Conservation (phyloP, 2,329 filamentous ascomycete genomes). For the Mollisia scopiformis region DNA sequence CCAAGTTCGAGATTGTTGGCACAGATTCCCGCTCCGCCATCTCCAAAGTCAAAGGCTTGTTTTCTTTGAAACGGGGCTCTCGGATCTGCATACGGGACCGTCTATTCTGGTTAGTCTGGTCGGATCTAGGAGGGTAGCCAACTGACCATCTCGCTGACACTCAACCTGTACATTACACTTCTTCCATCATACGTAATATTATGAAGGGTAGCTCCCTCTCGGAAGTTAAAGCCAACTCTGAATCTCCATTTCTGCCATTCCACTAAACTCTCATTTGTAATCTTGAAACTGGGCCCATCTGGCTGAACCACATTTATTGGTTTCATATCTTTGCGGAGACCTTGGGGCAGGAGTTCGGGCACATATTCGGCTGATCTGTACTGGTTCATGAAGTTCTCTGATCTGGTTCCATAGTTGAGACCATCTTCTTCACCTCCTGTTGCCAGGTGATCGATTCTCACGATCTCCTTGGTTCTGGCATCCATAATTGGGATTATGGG, state of each 20-base stretch:
- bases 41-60: conserved; percentile 71
- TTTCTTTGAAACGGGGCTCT: conserved; percentile 66
- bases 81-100: conserved; percentile 64
- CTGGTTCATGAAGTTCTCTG: conserved; percentile 47
- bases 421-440: conserved; percentile 41
- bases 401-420: conserved; percentile 44
- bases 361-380: conserved; percentile 40
- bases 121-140: not conserved
- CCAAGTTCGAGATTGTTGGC: conserved; percentile 69
- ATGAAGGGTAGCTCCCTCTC: conserved; percentile 64
- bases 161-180: conserved; percentile 60
- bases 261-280: conserved; percentile 46
- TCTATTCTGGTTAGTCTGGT: conserved; percentile 26
- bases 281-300: conserved; percentile 62
- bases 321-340: conserved; percentile 52
- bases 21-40: conserved; percentile 64
- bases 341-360: conserved; percentile 43
- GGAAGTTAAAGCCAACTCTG: conserved; percentile 61
- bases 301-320: conserved; percentile 65
- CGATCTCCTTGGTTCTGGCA: conserved; percentile 46
- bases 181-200: conserved; percentile 62
- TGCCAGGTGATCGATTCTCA: conserved; percentile 51
- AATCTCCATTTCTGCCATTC: conserved; percentile 64
- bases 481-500: conserved; percentile 53
- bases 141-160: conserved; percentile 58